phyloP scores from a whole-genome alignment of 2,329 filamentous ascomycete genomes.

The Orbilia ellipsospora region DNA sequence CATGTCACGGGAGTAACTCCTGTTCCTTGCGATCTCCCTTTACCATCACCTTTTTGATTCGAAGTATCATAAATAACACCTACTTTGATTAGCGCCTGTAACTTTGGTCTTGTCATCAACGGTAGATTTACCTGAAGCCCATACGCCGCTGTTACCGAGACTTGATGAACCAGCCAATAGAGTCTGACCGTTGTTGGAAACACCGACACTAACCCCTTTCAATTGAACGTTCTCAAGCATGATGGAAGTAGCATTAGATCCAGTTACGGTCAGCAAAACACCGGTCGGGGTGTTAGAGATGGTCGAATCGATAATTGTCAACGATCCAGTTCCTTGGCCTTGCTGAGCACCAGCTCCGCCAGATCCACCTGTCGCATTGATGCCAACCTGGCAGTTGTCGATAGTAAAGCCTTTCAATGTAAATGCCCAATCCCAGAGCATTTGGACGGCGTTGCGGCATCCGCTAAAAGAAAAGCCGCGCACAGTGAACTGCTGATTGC shows the following conservation, averaged over 20 bases:
- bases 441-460: constrained; percentile 83
- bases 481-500: constrained; percentile 79
- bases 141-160: constrained; percentile 68
- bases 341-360: constrained; percentile 61
- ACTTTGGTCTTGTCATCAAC: too few relatives aligned
- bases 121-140: constrained; percentile 76
- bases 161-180: constrained; percentile 75
- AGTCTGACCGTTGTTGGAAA: constrained; percentile 66
- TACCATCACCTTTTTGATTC: constrained; percentile 65
- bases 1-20: constrained; percentile 60
- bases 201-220: constrained; percentile 66
- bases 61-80: constrained; percentile 68
- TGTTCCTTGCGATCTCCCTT: constrained; percentile 66
- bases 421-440: constrained; percentile 76
- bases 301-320: constrained; percentile 68
- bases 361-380: constrained; percentile 28
- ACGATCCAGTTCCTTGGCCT: constrained; percentile 67
- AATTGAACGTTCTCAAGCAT: constrained; percentile 72
- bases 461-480: constrained; percentile 83
- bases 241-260: constrained; percentile 64
- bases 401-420: constrained; percentile 61
- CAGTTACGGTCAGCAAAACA: constrained; percentile 12
- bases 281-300: constrained; percentile 10
- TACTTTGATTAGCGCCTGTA: too few relatives aligned
- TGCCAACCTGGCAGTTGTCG: constrained; percentile 20